Base-by-base conservation (phyloP, 78 protist genomes). In the Chrysochromulina parva region DNA sequence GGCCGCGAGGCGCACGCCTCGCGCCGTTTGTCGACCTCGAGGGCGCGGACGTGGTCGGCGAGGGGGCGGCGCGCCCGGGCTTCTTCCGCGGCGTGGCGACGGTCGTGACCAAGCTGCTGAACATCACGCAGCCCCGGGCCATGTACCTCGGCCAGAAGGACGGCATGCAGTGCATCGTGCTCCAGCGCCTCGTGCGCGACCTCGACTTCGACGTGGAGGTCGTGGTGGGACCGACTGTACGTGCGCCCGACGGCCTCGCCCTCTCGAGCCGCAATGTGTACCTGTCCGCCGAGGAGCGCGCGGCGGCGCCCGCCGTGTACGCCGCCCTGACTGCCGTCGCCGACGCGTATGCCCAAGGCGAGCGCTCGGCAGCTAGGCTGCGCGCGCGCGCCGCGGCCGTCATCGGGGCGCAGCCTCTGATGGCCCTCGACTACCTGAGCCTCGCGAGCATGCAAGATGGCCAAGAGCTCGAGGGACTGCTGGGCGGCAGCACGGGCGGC, bases 81-180 rank as follows among this genome's bases (percentile, higher is more conserved):
- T 94, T 90, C 90, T 96, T 96, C 67, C 60, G 94, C 11, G 97
- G 97, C 54, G 97, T 96, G 22, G 91, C 96, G 17, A 96, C 97
- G 0, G 93, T 96, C 38, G 97, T 96, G 0, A 48, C 92, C 38
- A 96, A 96, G 87, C 93, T 96, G 7, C 47, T 96, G 78, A 87
- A 94, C 50, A 91, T 96, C n/a, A 90, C 89, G 38, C n/a, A 85
- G 17, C 97, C 97, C 2, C 3, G 55, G 2, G 19, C 6, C 13
- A n/a, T 76, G 74, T 92, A 66, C 88, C 74, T 96, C 26, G 97
- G 97, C 1, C 96, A 95, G 88, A 96, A 96, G 84, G 97, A 96
- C 69, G 97, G 96, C 17, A 62, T 93, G 93, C 97, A 96, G 90
- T 94, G 96, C 89, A 65, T 96, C 10, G 90, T 95, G 24, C 81